These are phyloP conservation scores for Podila epicladia DNA, from an alignment of 192 early-diverging fungal species.

Conservation along the genomic window DNA sequence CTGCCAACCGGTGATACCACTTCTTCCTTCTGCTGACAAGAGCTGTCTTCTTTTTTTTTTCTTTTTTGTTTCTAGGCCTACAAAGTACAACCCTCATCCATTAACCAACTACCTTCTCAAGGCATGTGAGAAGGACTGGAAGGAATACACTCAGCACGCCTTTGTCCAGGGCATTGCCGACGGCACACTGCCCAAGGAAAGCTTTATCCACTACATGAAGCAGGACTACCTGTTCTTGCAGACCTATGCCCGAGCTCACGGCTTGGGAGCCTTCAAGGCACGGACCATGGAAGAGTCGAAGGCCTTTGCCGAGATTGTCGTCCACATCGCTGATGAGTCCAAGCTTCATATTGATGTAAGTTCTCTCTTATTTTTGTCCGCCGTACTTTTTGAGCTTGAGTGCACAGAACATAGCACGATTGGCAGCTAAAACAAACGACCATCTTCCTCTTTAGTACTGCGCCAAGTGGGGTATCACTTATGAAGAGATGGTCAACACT, in stretches of 20 bases:
- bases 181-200: constrained; percentile 73
- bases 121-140: constrained; percentile 62
- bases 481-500: constrained; percentile 71
- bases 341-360: constrained; percentile 73
- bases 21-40: no score
- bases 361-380: not conserved
- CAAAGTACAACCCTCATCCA: constrained; percentile 55
- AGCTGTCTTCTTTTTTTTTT: no score
- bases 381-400: not conserved
- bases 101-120: constrained; percentile 57
- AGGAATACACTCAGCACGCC: constrained; percentile 71
- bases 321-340: constrained; percentile 73
- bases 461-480: constrained; percentile 76
- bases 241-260: constrained; percentile 81
- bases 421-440: no score
- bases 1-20: no score
- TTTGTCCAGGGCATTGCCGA: constrained; percentile 83
- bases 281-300: constrained; percentile 64
- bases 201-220: constrained; percentile 81
- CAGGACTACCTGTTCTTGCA: constrained; percentile 87
- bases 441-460: constrained; percentile 62
- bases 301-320: constrained; percentile 68
- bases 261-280: constrained; percentile 80
- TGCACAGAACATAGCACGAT: no score
- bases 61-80: constrained; percentile 29